phyloP scores from a whole-genome alignment of 345 rosid species.

The Euphorbia tirucalli region DNA sequence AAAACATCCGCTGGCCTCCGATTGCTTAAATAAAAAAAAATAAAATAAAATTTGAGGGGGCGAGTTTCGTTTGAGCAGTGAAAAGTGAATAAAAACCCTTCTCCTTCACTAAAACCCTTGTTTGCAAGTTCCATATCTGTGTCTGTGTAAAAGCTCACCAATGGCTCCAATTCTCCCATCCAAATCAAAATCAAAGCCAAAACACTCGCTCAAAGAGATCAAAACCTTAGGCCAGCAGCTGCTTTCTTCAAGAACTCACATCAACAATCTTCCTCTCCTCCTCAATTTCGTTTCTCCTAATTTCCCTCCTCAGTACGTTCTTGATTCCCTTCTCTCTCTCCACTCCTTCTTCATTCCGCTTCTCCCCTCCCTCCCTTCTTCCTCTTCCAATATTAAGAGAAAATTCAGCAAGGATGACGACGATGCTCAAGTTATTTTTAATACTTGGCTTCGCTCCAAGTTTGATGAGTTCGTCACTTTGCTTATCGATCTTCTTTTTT shows the following conservation, averaged over 20 bases:
- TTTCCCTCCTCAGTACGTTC: constrained; percentile 57
- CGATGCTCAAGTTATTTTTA: constrained; percentile 55
- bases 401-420: neutral
- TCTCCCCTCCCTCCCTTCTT: constrained; percentile 66
- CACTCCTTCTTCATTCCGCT: constrained; percentile 88
- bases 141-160: too few relatives aligned
- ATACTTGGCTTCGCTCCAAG: constrained; percentile 79
- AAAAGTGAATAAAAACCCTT: too few relatives aligned
- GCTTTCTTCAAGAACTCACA: constrained; percentile 67
- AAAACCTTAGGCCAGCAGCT: constrained; percentile 65
- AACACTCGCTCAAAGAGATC: constrained; percentile 48
- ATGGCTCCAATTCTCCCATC: neutral
- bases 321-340: constrained; percentile 84
- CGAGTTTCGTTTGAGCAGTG: too few relatives aligned
- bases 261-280: constrained; percentile 78
- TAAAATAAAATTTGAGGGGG: too few relatives aligned
- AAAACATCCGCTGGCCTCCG: too few relatives aligned
- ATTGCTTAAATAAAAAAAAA: too few relatives aligned
- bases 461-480: constrained; percentile 63
- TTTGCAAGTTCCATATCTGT: too few relatives aligned
- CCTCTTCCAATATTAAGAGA: constrained; percentile 16
- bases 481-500: constrained; percentile 45
- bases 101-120: too few relatives aligned
- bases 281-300: constrained; percentile 59
- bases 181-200: neutral